phyloP scores from a whole-genome alignment of 768 basidiomycete species.

The Tulasnella sp. region DNA sequence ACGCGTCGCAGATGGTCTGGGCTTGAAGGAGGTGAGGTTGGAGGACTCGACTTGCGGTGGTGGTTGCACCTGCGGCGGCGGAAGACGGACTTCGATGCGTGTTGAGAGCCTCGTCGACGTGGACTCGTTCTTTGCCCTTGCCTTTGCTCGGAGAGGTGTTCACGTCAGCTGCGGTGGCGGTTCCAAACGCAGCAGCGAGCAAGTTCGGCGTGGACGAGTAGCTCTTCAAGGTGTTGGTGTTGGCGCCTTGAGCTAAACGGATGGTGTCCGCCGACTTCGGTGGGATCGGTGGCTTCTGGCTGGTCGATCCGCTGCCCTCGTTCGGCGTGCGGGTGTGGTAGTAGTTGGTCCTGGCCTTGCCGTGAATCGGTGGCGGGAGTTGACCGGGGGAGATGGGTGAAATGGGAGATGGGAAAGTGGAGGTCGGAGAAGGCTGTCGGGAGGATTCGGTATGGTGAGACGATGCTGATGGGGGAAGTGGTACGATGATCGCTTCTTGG shows the following conservation, averaged over 20 bases:
- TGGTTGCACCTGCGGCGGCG: background rate
- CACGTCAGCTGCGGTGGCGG: background rate
- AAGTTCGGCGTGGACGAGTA: constrained; percentile 28
- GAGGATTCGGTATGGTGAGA: background rate
- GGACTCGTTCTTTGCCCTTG: background rate
- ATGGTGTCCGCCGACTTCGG: constrained; percentile 3
- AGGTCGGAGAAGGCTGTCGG: background rate
- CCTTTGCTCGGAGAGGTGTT: background rate
- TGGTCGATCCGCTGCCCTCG: background rate
- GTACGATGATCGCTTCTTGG: background rate
- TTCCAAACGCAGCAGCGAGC: background rate
- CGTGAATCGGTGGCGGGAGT: background rate
- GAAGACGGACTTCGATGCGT: background rate
- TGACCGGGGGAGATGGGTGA: background rate
- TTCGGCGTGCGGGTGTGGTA: background rate
- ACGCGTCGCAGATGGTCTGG: constrained; percentile 33
- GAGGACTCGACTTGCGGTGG: background rate
- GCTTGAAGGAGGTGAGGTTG: constrained; percentile 21
- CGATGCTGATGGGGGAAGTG: background rate
- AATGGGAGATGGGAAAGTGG: background rate
- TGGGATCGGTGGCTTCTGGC: constrained; percentile 29
- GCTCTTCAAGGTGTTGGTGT: background rate
- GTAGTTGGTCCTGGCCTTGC: background rate
- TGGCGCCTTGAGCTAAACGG: background rate
- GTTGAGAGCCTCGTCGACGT: constrained; percentile 7